phyloP scores from a whole-genome alignment of 1,284 basidiomycete genomes.

The Fomitopsis palustris region DNA sequence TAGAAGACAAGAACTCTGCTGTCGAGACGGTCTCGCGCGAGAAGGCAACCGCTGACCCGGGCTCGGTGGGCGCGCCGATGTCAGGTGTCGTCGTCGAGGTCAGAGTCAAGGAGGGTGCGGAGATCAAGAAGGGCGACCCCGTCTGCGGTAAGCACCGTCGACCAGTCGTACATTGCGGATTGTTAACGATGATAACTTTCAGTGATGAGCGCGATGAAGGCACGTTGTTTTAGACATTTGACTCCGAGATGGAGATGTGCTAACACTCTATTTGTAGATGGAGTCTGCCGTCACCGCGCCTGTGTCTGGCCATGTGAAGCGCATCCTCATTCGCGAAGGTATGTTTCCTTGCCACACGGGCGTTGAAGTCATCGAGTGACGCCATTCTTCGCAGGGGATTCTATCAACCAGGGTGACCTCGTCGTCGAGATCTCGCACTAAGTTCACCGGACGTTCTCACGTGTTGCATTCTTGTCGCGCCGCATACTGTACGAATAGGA shows the following conservation, averaged over 20 bases:
- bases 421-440: slow-evolving; percentile 81
- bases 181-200: slow-evolving; percentile 13
- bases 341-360: slow-evolving; percentile 19
- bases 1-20: slow-evolving; percentile 95
- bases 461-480: background rate
- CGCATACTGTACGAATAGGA: slow-evolving; percentile 17
- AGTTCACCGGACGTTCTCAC: slow-evolving; percentile 4
- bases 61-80: slow-evolving; percentile 95
- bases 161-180: background rate
- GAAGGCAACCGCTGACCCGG: slow-evolving; percentile 90
- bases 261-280: slow-evolving; percentile 57
- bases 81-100: slow-evolving; percentile 98
- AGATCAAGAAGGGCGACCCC: slow-evolving; percentile 97
- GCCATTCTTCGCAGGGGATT: slow-evolving; percentile 57
- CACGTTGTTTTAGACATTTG: slow-evolving; percentile 28
- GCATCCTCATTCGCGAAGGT: slow-evolving; percentile 87
- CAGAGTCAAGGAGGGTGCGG: slow-evolving; percentile 93
- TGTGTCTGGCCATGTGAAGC: slow-evolving; percentile 92
- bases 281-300: slow-evolving; percentile 95
- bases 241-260: slow-evolving; percentile 8
- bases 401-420: slow-evolving; percentile 86
- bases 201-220: slow-evolving; percentile 92
- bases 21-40: slow-evolving; percentile 93
- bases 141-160: slow-evolving; percentile 60
- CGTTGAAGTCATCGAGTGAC: background rate